Percentiles rank a stretch among this genome's conserved stretches.
Evolutionary conservation across 2,329 filamentous ascomycete genomes (phyloP).

Genomic region (Dryadomyces quercivorus): DNA sequence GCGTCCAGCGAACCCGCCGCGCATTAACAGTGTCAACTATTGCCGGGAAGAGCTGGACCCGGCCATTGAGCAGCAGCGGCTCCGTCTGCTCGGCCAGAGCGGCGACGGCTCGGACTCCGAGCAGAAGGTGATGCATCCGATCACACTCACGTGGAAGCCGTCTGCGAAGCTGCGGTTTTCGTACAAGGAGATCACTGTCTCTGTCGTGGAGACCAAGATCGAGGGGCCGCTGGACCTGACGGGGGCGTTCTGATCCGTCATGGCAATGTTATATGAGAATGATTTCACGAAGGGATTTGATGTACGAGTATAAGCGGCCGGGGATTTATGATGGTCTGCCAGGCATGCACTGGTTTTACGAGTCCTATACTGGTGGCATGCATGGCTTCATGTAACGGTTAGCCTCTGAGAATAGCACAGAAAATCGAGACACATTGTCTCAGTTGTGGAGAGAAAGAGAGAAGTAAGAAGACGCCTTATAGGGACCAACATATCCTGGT

Average conservation of each 20-base stretch:
- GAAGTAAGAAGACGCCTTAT: too few relatives aligned
- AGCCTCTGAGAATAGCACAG: too few relatives aligned
- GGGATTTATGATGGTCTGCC: background rate
- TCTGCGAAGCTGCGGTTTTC: constrained; percentile 19
- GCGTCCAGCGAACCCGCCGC: constrained; percentile 1
- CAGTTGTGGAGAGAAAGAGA: too few relatives aligned
- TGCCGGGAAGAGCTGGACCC: constrained; percentile 6
- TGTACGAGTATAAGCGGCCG: background rate
- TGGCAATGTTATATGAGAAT: background rate
- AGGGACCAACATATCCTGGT: too few relatives aligned
- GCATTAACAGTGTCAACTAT: constrained; percentile 4
- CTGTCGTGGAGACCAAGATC: constrained; percentile 19
- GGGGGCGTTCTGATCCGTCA: constrained; percentile 1
- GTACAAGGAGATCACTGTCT: constrained; percentile 19
- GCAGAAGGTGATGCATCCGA: background rate
- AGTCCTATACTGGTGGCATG: background rate
- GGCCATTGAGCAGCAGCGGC: background rate
- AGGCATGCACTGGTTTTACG: background rate
- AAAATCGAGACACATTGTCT: too few relatives aligned
- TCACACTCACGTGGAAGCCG: constrained; percentile 5
- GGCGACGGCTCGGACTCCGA: too few relatives aligned
- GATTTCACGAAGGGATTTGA: background rate
- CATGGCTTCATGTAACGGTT: too few relatives aligned
- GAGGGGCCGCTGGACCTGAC: constrained; percentile 11
- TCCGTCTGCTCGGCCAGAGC: background rate